phyloP scores from a whole-genome alignment of 148 eudicot genomes.

The Rhododendron griersonianum region DNA sequence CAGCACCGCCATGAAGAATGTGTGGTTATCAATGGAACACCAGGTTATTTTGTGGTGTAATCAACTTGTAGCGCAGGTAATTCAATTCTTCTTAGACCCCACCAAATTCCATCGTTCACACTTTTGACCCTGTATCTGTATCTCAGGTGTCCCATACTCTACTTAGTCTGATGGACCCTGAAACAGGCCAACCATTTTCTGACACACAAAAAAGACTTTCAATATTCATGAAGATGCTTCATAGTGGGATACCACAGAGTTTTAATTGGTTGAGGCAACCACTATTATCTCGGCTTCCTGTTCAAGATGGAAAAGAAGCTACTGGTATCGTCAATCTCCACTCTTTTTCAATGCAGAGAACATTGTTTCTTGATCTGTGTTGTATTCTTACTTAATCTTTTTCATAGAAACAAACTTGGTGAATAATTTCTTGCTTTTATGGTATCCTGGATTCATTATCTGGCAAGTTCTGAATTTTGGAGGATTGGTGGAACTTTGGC shows the following conservation, averaged over 20 bases:
- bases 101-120: background rate
- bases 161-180: conserved; percentile 73
- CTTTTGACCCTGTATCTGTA: conserved; percentile 19
- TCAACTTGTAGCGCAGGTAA: conserved; percentile 87
- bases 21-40: conserved; percentile 98
- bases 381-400: background rate
- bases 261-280: conserved; percentile 43
- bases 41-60: conserved; percentile 96
- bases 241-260: conserved; percentile 68
- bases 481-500: conserved; percentile 1
- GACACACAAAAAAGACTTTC: conserved; percentile 65
- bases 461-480: background rate
- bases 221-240: conserved; percentile 76
- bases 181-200: conserved; percentile 56
- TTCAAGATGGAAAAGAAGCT: conserved; percentile 31
- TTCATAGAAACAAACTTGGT: background rate
- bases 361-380: background rate
- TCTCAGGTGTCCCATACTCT: conserved; percentile 89
- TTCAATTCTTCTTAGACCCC: conserved; percentile 9
- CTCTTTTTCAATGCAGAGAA: conserved; percentile 1
- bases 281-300: conserved; percentile 17
- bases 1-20: conserved; percentile 83
- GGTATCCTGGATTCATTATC: background rate
- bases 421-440: background rate
- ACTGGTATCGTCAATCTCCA: conserved; percentile 37